Base-by-base conservation (phyloP, 805 yeast species). In the Diddensiella caesifluorescens region DNA sequence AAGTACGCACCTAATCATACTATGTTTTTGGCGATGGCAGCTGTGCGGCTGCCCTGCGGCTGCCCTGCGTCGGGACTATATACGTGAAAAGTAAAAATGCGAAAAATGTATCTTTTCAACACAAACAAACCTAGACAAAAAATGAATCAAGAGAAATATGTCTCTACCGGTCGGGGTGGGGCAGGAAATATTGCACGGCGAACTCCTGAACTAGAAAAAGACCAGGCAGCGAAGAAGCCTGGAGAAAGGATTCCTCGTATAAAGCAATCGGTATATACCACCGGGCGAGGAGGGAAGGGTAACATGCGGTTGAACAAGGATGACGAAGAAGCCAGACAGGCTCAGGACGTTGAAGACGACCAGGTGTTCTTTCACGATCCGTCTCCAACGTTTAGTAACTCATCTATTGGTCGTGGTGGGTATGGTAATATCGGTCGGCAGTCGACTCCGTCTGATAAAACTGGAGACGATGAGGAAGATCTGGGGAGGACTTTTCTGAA, bases 251-350 rank as follows among this genome's bases (percentile, higher is more conserved):
- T 83, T 12, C 87, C 88, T 21, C 65, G 78, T 23, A 59, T 74
- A 19, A 45, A 32, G 26, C 73, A 74, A 15, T 72, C 74, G 22
- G 72, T 75, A 20, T 74, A 76, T 54, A 71, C 83, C 20, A 82
- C 88, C 1, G 90, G 89, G 16, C 69, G 90, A 50, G 90, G 90
- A 4, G 90, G 90, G 4, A 79, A 75, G 38, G 90, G 90, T 4
- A 82, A 82, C 54, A 82, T 82, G 84, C 63, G 77, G 42, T 70
- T 67, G 47, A 82, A 80, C 59, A 69, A 69, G 26, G 77, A 80
- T 56, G 69, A 69, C 36, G 68, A 70, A 37, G 53, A 74, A 37
- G 71, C 85, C 4, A 67, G 88, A 46, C 71, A 68, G 50, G 71
- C 83, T 9, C 88, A 81, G 58, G 88, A 78, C 52, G 85, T 79